Evolutionary conservation across 495 filamentous ascomycete species (phyloP), one percentile per base, ranked within the genome.

Genomic region (Aspergillus affinis): DNA sequence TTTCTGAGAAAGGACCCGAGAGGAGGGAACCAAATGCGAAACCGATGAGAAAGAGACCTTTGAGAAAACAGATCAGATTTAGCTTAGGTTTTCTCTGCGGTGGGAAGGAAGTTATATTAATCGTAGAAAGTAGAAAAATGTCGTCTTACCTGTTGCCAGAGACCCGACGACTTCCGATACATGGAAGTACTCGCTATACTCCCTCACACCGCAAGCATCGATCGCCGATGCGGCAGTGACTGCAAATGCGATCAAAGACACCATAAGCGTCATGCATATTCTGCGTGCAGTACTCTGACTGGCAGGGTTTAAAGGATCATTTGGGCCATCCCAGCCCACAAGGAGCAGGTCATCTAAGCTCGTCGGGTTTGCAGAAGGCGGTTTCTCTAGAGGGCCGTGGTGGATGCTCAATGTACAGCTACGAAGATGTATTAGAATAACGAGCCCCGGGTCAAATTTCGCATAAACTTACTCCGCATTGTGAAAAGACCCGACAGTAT

Each of bases 271-370:
- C 52, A 81, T 69, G 19, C 69, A 58, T 6, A 76, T 53, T 8
- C 77, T 71, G 6, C 68, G 74, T 3, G 55, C 19, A 18, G 69
- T 66, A 17, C 70, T 69, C 76, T 77, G 84, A 62, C 84, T 85
- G 41, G 81, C 81, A 18, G 83, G 84, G 58, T 85, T 82, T 49
- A 80, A 67, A 1, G 77, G 70, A 59, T 85, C 82, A 50, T 81
- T 68, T 27, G 76, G 75, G 6, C 75, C 71, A 29, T 82, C 79
- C 69, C 78, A 86, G 27, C 49, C 54, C 5, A 65, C 62, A 41
- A 65, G 19, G 30, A 65, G 61, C 7, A 57, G 2, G 27, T 12
- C 44, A 32, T 48, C 21, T 13, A 27, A 26, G 48, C 30, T 6
- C 18, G 17, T n/a, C 15, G 9, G 20, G 2, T n/a, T 10, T 7